Base-by-base conservation (phyloP, 2,329 filamentous ascomycete species). In the Clonostachys rhizophaga region DNA sequence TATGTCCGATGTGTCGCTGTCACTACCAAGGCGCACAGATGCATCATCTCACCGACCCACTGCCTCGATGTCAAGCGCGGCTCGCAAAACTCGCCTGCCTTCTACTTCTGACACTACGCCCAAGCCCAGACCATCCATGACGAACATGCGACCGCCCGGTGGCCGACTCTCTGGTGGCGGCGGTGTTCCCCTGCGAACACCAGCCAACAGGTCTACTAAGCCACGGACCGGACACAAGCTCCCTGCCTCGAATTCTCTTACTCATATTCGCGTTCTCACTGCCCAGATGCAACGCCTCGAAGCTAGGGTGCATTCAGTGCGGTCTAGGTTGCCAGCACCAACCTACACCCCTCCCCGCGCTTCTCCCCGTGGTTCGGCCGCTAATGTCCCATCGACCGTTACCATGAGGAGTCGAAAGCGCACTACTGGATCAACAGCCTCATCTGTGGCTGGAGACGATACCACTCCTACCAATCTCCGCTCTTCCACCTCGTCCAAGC, bases 281-380 rank as follows among this genome's bases (percentile, higher is more conserved):
- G 91, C 90, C 30, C 94, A 97, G 69, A 96, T 97, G 91, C 90
- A 96, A 67, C 89, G 90, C 55, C 84, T 99, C 51, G 94, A 97
- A 65, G 89, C 94, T 52, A 83, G 94, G 41, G 92, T 99, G 10
- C 91, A 97, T 51, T 90, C 86, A 20, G 94, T 87, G 16, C 84
- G 91, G 55, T 96, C 92, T 37, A 96, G 94, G 67, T 79, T 99
- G 17, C 94, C 94, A 3, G 89, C 87, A 2, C 89, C 91, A 3
- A 77, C 82, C 8, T 78, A 75, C 47, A 94, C 87, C 1, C 91
- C 91, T 5, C 90, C 91, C 16, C 83, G 86, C 43, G 78, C 80
- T 5, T 95, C 91, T n/a, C 90, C 91, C 18, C 81, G 89, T 46
- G 57, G 67, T 24, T 70, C 69, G 24, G 59, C 58, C 34, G 58